phyloP scores from a whole-genome alignment of 495 filamentous ascomycete species.

The Hypoxylon perforatum region DNA sequence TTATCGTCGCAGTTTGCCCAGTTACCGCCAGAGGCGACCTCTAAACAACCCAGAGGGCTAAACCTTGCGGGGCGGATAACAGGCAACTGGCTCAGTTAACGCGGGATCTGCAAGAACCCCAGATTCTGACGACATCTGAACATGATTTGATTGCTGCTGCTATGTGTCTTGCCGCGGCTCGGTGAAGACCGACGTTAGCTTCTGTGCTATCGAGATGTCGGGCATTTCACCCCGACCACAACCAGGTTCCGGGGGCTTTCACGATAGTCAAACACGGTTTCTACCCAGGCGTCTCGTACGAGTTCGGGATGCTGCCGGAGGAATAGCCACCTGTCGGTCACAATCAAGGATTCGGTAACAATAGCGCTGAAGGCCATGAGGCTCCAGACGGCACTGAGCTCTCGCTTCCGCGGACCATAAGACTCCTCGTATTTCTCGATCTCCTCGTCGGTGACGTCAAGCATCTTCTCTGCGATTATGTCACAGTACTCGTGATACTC shows the following conservation, averaged over 20 bases:
- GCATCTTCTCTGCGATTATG: slow-evolving; percentile 70
- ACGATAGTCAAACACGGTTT: slow-evolving; percentile 90
- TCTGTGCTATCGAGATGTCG: slow-evolving; percentile 20
- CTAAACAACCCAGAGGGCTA: slow-evolving; percentile 16
- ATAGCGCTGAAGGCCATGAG: slow-evolving; percentile 95
- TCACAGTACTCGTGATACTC: slow-evolving; percentile 62
- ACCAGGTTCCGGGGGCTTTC: slow-evolving; percentile 89
- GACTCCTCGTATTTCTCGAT: slow-evolving; percentile 73
- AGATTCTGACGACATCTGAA: slow-evolving; percentile 25
- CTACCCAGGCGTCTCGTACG: slow-evolving; percentile 84
- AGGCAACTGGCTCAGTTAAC: slow-evolving; percentile 34
- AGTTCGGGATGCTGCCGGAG: slow-evolving; percentile 77
- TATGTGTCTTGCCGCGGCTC: slow-evolving; percentile 29
- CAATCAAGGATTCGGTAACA: slow-evolving; percentile 88
- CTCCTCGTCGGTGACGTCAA: slow-evolving; percentile 74
- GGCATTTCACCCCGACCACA: slow-evolving; percentile 85
- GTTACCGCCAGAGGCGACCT: slow-evolving; percentile 31
- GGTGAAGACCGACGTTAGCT: slow-evolving; percentile 29
- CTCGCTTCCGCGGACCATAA: slow-evolving; percentile 75
- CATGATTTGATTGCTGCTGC: slow-evolving; percentile 11
- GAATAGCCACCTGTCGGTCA: slow-evolving; percentile 92
- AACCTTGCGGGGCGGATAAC: slow-evolving; percentile 26
- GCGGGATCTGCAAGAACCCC: slow-evolving; percentile 35
- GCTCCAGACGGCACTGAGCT: slow-evolving; percentile 87
- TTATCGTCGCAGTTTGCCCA: slow-evolving; percentile 33